Percentiles rank a stretch among this genome's conserved stretches.
phyloP scores from a whole-genome alignment of 306 rosid species.

The Pyrus communis region DNA sequence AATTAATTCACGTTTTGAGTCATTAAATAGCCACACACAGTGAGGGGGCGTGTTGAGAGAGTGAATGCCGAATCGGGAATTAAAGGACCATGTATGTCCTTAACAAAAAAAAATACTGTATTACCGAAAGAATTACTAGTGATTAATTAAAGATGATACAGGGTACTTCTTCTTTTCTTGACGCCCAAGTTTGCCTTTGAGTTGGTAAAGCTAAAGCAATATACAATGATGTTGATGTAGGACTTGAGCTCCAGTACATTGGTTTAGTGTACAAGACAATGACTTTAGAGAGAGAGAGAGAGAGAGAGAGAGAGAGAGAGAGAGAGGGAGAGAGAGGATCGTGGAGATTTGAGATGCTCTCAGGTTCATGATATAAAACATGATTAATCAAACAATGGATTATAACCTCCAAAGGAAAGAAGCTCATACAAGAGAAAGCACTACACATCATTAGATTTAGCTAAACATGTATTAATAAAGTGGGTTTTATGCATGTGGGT shows the following conservation, averaged over 20 bases:
- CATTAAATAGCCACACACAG: neutral
- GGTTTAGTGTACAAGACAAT: neutral
- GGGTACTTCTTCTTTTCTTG: neutral
- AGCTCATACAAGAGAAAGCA: neutral
- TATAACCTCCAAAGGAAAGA: neutral
- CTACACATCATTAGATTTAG: neutral
- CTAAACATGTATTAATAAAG: neutral
- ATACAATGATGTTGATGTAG: too few species aligned
- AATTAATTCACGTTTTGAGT: too few species aligned
- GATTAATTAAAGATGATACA: neutral
- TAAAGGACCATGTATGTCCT: neutral
- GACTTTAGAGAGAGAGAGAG: neutral
- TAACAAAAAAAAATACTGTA: too few species aligned
- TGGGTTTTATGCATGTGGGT: conserved; percentile 2
- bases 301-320: neutral
- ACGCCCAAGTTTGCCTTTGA: conserved; percentile 12
- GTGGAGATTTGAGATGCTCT: neutral
- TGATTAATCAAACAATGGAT: neutral
- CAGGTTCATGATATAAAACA: neutral
- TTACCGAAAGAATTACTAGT: neutral
- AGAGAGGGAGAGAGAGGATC: neutral
- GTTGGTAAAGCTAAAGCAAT: neutral
- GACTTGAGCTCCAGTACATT: neutral
- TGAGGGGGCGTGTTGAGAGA: neutral
- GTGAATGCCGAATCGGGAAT: neutral